A percentile compares a stretch with the other conserved stretches of the same genome.
These are phyloP conservation scores for Phytophthora quininea DNA, from an alignment of 352 stramenopile species.

Conservation along the genomic window DNA sequence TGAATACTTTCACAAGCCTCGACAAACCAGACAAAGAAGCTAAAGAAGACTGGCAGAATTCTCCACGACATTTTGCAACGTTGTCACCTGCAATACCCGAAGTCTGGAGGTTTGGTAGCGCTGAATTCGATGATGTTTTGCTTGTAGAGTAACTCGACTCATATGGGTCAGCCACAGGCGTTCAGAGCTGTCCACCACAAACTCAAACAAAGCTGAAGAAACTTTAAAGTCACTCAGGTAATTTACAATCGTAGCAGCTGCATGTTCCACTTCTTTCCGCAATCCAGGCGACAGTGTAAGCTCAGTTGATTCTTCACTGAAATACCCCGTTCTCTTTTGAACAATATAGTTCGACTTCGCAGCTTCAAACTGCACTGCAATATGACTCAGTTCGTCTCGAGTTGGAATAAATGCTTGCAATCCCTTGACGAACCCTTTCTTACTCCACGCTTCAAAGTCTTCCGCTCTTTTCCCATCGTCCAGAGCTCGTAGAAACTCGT, in stretches of 20 bases:
- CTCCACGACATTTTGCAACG: constrained; percentile 56
- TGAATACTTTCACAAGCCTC: constrained; percentile 8
- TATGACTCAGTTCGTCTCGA: constrained; percentile 18
- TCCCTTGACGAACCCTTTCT: constrained; percentile 18
- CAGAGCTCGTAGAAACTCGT: constrained; percentile 27
- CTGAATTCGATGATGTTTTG: constrained; percentile 23
- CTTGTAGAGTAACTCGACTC: constrained; percentile 21
- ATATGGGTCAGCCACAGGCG: constrained; percentile 52
- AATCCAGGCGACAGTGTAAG: constrained; percentile 4
- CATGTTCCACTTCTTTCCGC: constrained; percentile 37
- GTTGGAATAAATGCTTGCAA: constrained; percentile 31
- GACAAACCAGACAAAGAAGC: constrained; percentile 45
- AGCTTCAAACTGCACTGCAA: constrained; percentile 22
- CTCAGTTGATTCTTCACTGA: neutral
- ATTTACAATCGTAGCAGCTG: constrained; percentile 27
- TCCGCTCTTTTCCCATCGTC: constrained; percentile 4
- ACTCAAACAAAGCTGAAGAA: constrained; percentile 35
- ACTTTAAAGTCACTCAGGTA: constrained; percentile 31
- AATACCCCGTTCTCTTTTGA: constrained; percentile 19
- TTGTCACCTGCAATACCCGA: neutral
- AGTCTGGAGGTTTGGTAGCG: constrained; percentile 50
- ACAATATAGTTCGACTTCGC: constrained; percentile 25
- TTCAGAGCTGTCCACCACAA: constrained; percentile 40
- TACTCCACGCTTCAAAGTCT: neutral
- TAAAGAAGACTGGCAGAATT: constrained; percentile 61